Evolutionary conservation across 1,139 yeast genomes (phyloP).

Genomic region (Blastobotrys petasosporus): DNA sequence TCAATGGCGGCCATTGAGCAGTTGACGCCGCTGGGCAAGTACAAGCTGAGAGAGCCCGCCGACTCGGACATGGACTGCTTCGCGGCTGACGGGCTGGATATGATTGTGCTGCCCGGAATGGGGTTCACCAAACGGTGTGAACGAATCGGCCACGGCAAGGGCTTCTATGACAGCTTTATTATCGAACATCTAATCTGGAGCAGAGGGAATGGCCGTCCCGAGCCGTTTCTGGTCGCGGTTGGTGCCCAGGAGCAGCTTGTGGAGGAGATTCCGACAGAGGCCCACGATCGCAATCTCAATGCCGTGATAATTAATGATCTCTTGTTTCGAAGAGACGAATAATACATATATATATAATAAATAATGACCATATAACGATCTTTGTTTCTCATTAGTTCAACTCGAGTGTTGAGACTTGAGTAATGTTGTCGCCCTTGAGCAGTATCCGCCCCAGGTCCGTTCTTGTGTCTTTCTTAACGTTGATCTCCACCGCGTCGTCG

Average conservation of each 20-base stretch:
- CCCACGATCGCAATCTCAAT: constrained; percentile 66
- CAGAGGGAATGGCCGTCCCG: constrained; percentile 7
- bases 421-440: constrained; percentile 90
- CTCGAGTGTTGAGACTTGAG: constrained; percentile 50
- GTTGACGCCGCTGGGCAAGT: constrained; percentile 64
- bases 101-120: constrained; percentile 79
- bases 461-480: constrained; percentile 40
- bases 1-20: constrained; percentile 39
- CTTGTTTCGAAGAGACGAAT: constrained; percentile 7
- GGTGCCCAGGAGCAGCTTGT: constrained; percentile 70
- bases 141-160: constrained; percentile 89
- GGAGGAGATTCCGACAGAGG: constrained; percentile 53
- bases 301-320: constrained; percentile 42
- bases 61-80: constrained; percentile 21
- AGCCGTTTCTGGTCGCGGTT: constrained; percentile 48
- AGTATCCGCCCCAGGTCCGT: constrained; percentile 48
- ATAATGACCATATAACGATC: neutral
- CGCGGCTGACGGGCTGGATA: constrained; percentile 47
- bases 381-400: neutral
- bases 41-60: constrained; percentile 61
- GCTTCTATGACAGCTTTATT: constrained; percentile 80
- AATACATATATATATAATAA: constrained; percentile 7
- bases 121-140: constrained; percentile 55
- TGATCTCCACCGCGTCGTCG: constrained; percentile 76
- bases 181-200: constrained; percentile 40